phyloP scores from a whole-genome alignment of 768 basidiomycete species.

The Cubamyces lactineus region DNA sequence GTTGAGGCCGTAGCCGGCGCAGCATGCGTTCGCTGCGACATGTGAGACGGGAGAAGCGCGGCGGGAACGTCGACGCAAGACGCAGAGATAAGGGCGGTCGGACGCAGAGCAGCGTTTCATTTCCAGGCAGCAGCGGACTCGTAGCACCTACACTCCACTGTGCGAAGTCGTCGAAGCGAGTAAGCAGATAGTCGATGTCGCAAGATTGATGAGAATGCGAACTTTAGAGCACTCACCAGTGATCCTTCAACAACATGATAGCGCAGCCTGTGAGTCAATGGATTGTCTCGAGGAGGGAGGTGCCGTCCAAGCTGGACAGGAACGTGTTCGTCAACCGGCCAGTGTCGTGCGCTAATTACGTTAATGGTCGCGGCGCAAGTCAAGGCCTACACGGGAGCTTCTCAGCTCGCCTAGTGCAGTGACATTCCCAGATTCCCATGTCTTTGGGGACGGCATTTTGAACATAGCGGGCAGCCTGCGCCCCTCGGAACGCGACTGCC shows the following conservation, averaged over 20 bases:
- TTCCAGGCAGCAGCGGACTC: not conserved
- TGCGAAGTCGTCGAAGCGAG: not conserved
- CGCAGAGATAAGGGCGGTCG: not conserved
- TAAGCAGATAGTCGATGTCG: not conserved
- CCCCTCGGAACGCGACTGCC: not conserved
- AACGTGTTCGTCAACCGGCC: not conserved
- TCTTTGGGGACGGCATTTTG: not conserved
- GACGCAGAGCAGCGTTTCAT: not conserved
- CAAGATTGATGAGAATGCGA: not conserved
- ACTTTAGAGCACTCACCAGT: not conserved
- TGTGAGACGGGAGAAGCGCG: not conserved
- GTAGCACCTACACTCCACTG: not conserved
- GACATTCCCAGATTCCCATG: not conserved
- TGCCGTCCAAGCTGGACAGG: not conserved
- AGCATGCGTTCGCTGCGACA: not conserved
- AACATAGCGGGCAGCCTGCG: not conserved
- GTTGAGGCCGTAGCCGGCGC: not conserved
- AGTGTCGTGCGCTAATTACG: not conserved
- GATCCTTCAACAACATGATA: not conserved
- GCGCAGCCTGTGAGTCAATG: not conserved
- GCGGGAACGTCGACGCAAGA: not conserved
- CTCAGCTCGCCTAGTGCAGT: not conserved
- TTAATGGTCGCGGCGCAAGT: not conserved
- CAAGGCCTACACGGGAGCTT: not conserved
- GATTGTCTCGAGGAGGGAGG: not conserved